Percentiles rank a stretch among this genome's conserved stretches.
These are phyloP conservation scores for Colletotrichum cuscutae DNA, from an alignment of 2,329 filamentous ascomycete genomes.

Conservation along the genomic window DNA sequence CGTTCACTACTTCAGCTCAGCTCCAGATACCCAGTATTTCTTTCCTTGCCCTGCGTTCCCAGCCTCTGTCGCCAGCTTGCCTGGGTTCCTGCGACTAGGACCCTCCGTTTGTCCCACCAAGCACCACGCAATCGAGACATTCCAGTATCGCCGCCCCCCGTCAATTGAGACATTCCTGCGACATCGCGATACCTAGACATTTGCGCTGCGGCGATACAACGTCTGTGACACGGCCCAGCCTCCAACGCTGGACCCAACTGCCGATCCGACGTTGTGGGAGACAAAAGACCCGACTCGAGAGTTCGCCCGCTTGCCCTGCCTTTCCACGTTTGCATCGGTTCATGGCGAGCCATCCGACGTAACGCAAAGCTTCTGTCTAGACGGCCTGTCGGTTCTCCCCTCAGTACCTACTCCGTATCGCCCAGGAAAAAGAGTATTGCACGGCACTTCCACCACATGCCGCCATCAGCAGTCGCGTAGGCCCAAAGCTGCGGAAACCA, in stretches of 20 bases:
- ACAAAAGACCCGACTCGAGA: background rate
- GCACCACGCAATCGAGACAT: conserved; percentile 9
- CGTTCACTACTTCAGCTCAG: conserved; percentile 10
- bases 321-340: background rate
- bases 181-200: background rate
- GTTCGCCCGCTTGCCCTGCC: background rate
- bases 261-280: background rate
- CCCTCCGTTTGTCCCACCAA: background rate
- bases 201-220: background rate
- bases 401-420: background rate
- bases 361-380: conserved; percentile 7
- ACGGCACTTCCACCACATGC: conserved; percentile 22
- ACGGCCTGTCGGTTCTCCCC: background rate
- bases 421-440: background rate
- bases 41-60: background rate
- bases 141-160: conserved; percentile 5
- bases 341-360: conserved; percentile 7
- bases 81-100: background rate
- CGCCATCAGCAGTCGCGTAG: conserved; percentile 14
- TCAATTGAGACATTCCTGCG: conserved; percentile 32
- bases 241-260: background rate
- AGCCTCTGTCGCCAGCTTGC: conserved; percentile 3
- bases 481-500: conserved; percentile 10
- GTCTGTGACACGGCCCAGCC: background rate
- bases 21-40: conserved; percentile 27